A percentile compares a stretch with the other conserved stretches of the same genome.
Conservation (phyloP, 2,329 filamentous ascomycete genomes). For the Fusarium xylarioides region DNA sequence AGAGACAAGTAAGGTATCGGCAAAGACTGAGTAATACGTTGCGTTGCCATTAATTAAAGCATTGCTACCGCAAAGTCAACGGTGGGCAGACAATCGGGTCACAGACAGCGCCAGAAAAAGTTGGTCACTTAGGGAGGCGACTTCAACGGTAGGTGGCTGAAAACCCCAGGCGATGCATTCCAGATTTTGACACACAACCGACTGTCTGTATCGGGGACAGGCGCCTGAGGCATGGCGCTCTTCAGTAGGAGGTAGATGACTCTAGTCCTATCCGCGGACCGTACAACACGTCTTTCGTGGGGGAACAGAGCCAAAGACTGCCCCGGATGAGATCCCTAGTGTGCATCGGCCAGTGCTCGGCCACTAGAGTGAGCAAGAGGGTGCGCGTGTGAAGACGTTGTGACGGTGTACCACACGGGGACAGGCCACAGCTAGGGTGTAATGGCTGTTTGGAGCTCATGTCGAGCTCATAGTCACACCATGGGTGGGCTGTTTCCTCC, state of each 20-base stretch:
- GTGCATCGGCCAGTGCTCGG: slow-evolving; percentile 15
- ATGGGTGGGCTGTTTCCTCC: slow-evolving; percentile 42
- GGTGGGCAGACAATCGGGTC: slow-evolving; percentile 30
- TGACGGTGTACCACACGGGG: slow-evolving; percentile 31
- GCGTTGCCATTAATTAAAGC: slow-evolving; percentile 7
- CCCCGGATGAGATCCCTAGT: slow-evolving; percentile 32
- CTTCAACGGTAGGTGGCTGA: slow-evolving; percentile 17
- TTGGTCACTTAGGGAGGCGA: slow-evolving; percentile 21
- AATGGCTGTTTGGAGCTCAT: slow-evolving; percentile 37
- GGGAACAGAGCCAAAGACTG: slow-evolving; percentile 21
- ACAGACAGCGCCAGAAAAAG: slow-evolving; percentile 26
- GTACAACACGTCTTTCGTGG: slow-evolving; percentile 5
- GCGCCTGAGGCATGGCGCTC: neutral
- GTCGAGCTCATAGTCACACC: slow-evolving; percentile 42
- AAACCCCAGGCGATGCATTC: slow-evolving; percentile 22
- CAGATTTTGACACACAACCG: slow-evolving; percentile 25
- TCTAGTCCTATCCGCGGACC: slow-evolving; percentile 19
- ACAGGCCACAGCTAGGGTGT: slow-evolving; percentile 37
- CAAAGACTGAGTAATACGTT: slow-evolving; percentile 2
- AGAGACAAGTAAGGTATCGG: slow-evolving; percentile 12
- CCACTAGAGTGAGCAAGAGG: slow-evolving; percentile 24
- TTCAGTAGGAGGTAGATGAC: slow-evolving; percentile 5
- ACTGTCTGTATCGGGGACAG: slow-evolving; percentile 1
- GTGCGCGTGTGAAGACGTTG: slow-evolving; percentile 35
- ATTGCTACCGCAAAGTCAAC: slow-evolving; percentile 19